Evolutionary conservation across 2,329 filamentous ascomycete species (phyloP), one percentile per base, ranked within the genome.

Genomic region (Periconia macrospinosa): DNA sequence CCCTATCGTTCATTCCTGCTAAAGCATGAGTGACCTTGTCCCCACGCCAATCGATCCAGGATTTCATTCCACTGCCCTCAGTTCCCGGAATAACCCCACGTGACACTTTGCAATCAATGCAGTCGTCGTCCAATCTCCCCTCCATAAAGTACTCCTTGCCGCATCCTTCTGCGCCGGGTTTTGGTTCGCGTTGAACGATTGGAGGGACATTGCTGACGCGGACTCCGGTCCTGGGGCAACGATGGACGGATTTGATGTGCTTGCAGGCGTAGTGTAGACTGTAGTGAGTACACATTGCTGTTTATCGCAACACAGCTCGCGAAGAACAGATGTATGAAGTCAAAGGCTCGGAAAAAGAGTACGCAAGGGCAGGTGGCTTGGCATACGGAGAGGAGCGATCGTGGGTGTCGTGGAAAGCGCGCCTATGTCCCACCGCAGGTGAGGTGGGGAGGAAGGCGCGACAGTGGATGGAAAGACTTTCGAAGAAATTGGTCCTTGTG

Each of bases 241-340:
- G 57, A 45, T 49, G 48, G 7, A 50, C 51, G 1, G 35, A 46
- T 18, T 35, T 30, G 2, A 35, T 46, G 54, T 57, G 54, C 1
- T n/a, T 20, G 50, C 57, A 59, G 1, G 18, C 35, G 40, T 59
- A 59, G 45, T 17, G 42, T 13, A 59, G 45, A n/a, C 47, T 52
- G 47, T 49, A 53, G 45, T 43, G 30, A 9, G 57, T 59, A 47
- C 57, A 59, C 57, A 59, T 59, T 18, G 13, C 35, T 35, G 6
- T 5, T 18, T 14, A 41, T 17, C 37, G 47, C 19, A 15, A 40
- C 33, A 13, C 18, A 9, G 18, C 6, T 27, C 40, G 10, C 20
- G 30, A 10, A 30, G 15, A 27, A 35, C 27, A 41, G 30, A 27
- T n/a, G 33, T 40, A 40, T 15, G 15, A 15, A 11, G 37, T 47